phyloP scores from a whole-genome alignment of 768 basidiomycete genomes.

The Hortiboletus flavorubellus region DNA sequence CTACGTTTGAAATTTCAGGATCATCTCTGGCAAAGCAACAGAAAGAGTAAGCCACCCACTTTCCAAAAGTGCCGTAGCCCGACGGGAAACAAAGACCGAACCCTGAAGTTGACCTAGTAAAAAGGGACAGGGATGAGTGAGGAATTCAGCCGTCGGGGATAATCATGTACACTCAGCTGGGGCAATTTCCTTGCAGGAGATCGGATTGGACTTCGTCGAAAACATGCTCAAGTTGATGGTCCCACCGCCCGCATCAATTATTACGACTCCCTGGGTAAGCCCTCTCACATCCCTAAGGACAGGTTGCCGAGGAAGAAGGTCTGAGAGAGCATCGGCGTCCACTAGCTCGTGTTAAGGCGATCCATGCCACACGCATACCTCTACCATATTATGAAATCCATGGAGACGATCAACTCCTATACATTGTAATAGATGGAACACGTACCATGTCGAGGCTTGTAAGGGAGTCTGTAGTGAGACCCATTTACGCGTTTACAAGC shows the following conservation, averaged over 20 bases:
- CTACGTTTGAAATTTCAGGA: neutral
- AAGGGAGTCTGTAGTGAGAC: no score
- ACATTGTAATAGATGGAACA: no score
- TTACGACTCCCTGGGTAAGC: slow-evolving; percentile 34
- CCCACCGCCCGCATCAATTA: slow-evolving; percentile 16
- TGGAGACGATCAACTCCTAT: no score
- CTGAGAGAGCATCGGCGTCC: no score
- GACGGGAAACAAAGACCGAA: slow-evolving; percentile 39
- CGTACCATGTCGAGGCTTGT: no score
- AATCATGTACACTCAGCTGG: slow-evolving; percentile 24
- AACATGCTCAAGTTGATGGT: slow-evolving; percentile 38
- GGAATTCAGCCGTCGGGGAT: neutral
- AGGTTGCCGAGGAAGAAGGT: no score
- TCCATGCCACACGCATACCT: no score
- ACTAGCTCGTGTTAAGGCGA: no score
- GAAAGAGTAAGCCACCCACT: neutral
- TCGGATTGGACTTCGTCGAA: slow-evolving; percentile 20
- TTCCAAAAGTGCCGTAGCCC: neutral
- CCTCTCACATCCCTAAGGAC: no score
- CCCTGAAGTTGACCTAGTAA: slow-evolving; percentile 45
- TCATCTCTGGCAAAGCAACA: neutral
- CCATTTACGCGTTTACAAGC: no score
- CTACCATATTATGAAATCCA: no score
- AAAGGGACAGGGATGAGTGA: neutral
- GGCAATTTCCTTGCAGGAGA: slow-evolving; percentile 33